Evolutionary conservation across 306 rosid species (phyloP).

Genomic region (Pterocarpus santalinus): DNA sequence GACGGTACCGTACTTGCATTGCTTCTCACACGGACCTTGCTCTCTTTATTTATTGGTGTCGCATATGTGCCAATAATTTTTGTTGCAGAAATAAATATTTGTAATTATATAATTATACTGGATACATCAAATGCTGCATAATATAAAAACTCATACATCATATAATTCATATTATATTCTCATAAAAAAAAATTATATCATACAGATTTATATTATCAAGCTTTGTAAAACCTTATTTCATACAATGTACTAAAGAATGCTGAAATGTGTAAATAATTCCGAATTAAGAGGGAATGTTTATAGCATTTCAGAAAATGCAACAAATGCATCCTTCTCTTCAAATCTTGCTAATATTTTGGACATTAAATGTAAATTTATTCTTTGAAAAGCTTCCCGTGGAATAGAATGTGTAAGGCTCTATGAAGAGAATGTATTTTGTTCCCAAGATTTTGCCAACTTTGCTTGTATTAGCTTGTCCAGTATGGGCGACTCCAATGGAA

Average conservation of each 20-base stretch:
- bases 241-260: background rate
- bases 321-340: background rate
- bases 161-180: background rate
- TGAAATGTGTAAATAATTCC: background rate
- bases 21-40: too few species aligned
- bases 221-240: background rate
- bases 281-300: background rate
- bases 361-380: background rate
- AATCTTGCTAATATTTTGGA: constrained; percentile 4
- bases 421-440: constrained; percentile 53
- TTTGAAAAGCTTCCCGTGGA: background rate
- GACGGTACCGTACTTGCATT: too few species aligned
- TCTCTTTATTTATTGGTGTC: too few species aligned
- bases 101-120: too few species aligned
- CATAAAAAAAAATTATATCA: background rate
- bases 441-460: constrained; percentile 67
- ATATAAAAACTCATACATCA: background rate
- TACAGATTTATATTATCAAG: background rate
- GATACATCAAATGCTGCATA: too few species aligned
- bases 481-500: constrained; percentile 83
- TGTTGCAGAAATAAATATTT: too few species aligned
- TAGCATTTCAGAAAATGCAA: background rate
- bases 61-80: too few species aligned
- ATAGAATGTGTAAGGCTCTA: constrained; percentile 1
- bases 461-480: constrained; percentile 85